Base-by-base conservation (phyloP, 202 grass and related monocot species). In the Musa balbisiana region DNA sequence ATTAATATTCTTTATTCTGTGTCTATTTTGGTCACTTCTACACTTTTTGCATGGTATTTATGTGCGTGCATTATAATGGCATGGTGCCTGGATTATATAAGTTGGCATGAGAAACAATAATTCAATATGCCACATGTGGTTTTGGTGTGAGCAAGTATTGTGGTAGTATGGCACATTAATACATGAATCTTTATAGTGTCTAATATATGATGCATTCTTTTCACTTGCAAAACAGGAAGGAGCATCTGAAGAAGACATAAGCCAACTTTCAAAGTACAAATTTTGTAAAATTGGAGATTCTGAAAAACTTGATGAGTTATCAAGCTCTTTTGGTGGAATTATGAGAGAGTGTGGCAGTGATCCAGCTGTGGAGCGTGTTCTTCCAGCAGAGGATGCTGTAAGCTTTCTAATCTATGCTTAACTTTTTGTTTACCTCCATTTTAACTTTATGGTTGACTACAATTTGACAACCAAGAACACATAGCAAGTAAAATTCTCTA, bases 281-380 rank as follows among this genome's bases (percentile, higher is more conserved):
- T 72, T 72, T 19, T 10, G 2, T 72, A 72, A 23, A 53, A 72
- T 72, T 25, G 67, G 67, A 19, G 27, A 69, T 17, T 72, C 50
- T 23, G 70, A 54, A 53, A 72, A 72, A 53, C 49, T 22, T 13
- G 59, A 52, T 74, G 81, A 19, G 24, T 17, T 3, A 67, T 3
- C 64, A 23, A 20, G 64, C 73, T 78, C 67, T 82, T 87, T 74
- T 70, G 84, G 87, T 81, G 87, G 87, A 73, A 87, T 90, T 81
- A 90, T 90, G 87, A 84, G 58, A 62, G 87, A 90, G 21, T 90
- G 84, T 10, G 75, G 87, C 52, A 84, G 81, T 29, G 81, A 87
- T 77, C 87, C 83, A 82, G 84, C 87, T 43, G 79, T 90, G 51
- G 87, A 90, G 79, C 86, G 87, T 82, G 82, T 68, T 22, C 81